Evolutionary conservation across 2,329 filamentous ascomycete genomes (phyloP).

Genomic region (Westerdykella aurantiaca): DNA sequence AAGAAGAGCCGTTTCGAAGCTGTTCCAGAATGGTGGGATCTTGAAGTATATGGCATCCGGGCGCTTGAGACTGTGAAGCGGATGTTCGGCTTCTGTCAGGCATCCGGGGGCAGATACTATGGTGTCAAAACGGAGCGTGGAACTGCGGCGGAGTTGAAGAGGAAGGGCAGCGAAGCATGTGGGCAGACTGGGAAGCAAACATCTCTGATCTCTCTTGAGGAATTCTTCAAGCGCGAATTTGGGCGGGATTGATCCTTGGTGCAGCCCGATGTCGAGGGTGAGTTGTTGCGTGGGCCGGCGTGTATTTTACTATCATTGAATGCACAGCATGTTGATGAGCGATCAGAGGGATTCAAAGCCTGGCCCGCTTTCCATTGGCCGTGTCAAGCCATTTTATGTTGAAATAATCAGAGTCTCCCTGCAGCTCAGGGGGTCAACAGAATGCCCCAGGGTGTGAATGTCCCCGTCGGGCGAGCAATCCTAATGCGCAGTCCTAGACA

Average conservation of each 20-base stretch:
- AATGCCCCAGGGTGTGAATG: too few species aligned
- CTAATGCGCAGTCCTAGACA: too few species aligned
- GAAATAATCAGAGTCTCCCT: too few species aligned
- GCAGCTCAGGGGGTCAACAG: too few species aligned
- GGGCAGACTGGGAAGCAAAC: conserved; percentile 8
- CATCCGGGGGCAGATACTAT: conserved; percentile 15
- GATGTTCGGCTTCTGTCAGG: conserved; percentile 19
- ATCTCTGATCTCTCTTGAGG: conserved; percentile 4
- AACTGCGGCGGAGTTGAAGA: conserved; percentile 16
- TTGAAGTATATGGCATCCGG: conserved; percentile 15
- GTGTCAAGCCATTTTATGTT: too few species aligned
- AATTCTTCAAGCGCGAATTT: conserved; percentile 8
- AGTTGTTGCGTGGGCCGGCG: too few species aligned
- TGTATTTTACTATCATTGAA: too few species aligned
- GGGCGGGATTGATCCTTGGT: background rate
- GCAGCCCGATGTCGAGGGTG: too few species aligned
- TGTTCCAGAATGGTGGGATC: conserved; percentile 10
- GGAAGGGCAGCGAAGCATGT: conserved; percentile 11
- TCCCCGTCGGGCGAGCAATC: too few species aligned
- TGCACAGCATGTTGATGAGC: too few species aligned
- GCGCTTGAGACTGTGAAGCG: conserved; percentile 15
- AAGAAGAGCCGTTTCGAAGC: conserved; percentile 17
- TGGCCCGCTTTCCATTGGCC: too few species aligned
- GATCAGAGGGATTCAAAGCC: too few species aligned
- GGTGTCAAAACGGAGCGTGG: conserved; percentile 12